phyloP scores from a whole-genome alignment of 2,329 filamentous ascomycete genomes.

The Penicillium verrucosum region DNA sequence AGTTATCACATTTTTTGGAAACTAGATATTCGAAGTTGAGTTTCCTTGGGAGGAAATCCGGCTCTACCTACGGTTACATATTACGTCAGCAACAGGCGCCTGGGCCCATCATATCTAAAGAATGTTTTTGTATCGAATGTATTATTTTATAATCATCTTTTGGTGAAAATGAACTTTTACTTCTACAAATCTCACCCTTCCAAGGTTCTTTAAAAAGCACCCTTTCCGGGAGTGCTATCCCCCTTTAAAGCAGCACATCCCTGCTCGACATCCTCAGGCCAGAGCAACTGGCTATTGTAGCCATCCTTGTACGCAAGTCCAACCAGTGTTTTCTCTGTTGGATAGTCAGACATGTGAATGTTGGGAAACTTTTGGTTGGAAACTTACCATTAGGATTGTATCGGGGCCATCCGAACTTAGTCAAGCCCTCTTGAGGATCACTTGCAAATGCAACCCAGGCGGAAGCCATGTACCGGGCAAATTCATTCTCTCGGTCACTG shows the following conservation, averaged over 20 bases:
- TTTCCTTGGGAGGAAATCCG: neutral
- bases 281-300: conserved; percentile 11
- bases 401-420: conserved; percentile 38
- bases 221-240: conserved; percentile 20
- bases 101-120: too few species aligned
- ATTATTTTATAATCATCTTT: neutral
- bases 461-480: conserved; percentile 40
- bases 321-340: conserved; percentile 22
- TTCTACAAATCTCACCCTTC: conserved; percentile 1
- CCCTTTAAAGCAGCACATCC: conserved; percentile 21
- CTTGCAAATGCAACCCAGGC: conserved; percentile 44
- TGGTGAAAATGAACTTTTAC: neutral
- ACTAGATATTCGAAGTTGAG: neutral
- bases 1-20: conserved; percentile 4
- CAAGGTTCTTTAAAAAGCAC: conserved; percentile 22
- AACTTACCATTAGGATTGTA: conserved; percentile 26
- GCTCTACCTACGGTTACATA: neutral
- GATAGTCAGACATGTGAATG: neutral
- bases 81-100: conserved; percentile 1
- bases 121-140: neutral
- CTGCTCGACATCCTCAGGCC: conserved; percentile 16
- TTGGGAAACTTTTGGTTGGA: neutral
- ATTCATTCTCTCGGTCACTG: conserved; percentile 27
- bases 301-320: conserved; percentile 23
- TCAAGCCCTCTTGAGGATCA: conserved; percentile 38